Evolutionary conservation across 2,329 filamentous ascomycete genomes (phyloP).

Genomic region (Monilinia fructigena): DNA sequence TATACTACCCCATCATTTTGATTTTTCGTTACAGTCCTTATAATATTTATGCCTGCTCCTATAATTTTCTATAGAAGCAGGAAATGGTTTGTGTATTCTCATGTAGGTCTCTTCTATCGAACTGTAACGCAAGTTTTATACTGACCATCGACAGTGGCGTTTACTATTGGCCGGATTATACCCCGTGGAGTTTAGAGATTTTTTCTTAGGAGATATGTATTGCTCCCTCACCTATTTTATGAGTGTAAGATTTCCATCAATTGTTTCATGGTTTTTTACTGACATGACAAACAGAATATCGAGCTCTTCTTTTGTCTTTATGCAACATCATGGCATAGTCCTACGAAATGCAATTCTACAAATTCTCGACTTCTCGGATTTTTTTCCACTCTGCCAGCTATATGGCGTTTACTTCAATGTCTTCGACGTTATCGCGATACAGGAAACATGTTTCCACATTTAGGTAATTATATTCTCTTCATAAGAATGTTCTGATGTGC

Average conservation of each 20-base stretch:
- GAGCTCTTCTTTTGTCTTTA: constrained; percentile 96
- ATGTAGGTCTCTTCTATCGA: constrained; percentile 55
- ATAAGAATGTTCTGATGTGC: too few species aligned
- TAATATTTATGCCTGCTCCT: constrained; percentile 75
- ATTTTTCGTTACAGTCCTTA: constrained; percentile 62
- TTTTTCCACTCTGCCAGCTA: constrained; percentile 75
- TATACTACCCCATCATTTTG: constrained; percentile 84
- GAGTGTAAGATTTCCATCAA: constrained; percentile 56
- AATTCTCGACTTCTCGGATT: constrained; percentile 85
- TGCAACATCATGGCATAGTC: constrained; percentile 70
- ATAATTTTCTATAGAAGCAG: constrained; percentile 74
- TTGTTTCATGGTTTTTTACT: constrained; percentile 28
- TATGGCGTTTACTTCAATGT: constrained; percentile 91
- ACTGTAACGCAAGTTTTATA: constrained; percentile 9
- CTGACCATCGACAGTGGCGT: constrained; percentile 64
- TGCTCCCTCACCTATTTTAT: constrained; percentile 91
- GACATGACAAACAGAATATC: constrained; percentile 61
- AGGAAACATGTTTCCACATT: constrained; percentile 81
- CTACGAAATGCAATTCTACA: constrained; percentile 77
- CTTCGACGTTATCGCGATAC: constrained; percentile 87
- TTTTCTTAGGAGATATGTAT: constrained; percentile 97
- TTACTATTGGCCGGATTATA: constrained; percentile 82
- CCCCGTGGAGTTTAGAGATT: constrained; percentile 94
- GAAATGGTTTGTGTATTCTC: constrained; percentile 85
- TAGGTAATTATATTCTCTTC: constrained; percentile 42